phyloP scores from a whole-genome alignment of 768 basidiomycete genomes.

The Albatrellus ellisii region DNA sequence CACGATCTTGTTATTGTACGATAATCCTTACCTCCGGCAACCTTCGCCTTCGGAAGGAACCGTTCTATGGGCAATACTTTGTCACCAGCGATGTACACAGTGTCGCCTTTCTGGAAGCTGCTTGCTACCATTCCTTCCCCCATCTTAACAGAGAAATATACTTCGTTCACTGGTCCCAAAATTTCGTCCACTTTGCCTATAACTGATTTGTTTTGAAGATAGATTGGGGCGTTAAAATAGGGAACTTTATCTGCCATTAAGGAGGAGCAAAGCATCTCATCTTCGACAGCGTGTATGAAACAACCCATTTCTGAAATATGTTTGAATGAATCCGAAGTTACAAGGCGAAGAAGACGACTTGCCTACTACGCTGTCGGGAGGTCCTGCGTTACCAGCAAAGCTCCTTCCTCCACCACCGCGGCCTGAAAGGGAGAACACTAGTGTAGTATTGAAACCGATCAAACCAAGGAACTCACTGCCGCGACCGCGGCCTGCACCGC shows the following conservation, averaged over 20 bases:
- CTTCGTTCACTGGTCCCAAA: constrained; percentile 97
- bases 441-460: neutral
- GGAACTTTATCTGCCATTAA: constrained; percentile 83
- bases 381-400: constrained; percentile 57
- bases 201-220: constrained; percentile 88
- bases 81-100: constrained; percentile 95
- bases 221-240: constrained; percentile 98
- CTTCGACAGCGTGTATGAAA: constrained; percentile 92
- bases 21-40: constrained; percentile 39
- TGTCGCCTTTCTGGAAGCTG: constrained; percentile 96
- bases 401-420: constrained; percentile 61
- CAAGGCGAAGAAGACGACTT: constrained; percentile 13
- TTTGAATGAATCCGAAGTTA: constrained; percentile 5
- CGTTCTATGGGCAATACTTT: constrained; percentile 93
- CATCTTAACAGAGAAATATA: constrained; percentile 98
- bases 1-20: constrained; percentile 1
- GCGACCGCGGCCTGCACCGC: constrained; percentile 37
- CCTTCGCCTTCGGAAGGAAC: constrained; percentile 94
- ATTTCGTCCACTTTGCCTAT: constrained; percentile 99
- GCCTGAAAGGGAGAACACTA: constrained; percentile 20
- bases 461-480: constrained; percentile 2
- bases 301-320: constrained; percentile 91
- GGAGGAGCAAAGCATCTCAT: constrained; percentile 94
- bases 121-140: constrained; percentile 88
- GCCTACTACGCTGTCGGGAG: constrained; percentile 74